phyloP scores from a whole-genome alignment of 495 filamentous ascomycete genomes.

The Trichoderma asperelloides region DNA sequence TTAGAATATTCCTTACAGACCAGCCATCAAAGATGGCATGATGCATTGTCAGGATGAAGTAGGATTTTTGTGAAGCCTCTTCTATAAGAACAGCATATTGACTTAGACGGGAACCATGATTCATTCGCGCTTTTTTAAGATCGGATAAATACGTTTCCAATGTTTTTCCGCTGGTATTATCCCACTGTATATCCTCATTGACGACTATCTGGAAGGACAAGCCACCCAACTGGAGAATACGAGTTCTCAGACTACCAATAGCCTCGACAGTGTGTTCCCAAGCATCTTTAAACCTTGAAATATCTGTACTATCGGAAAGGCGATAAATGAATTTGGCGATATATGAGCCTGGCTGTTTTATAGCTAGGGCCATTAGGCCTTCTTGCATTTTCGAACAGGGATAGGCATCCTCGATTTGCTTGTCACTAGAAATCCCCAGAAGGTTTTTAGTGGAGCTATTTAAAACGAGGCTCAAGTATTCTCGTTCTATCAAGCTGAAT shows the following conservation, averaged over 20 bases:
- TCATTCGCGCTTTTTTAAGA: neutral
- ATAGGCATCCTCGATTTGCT: conserved; percentile 5
- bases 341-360: conserved; percentile 31
- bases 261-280: conserved; percentile 45
- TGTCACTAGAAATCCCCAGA: neutral
- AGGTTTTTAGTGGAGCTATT: neutral
- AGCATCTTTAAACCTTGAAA: conserved; percentile 33
- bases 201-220: conserved; percentile 20
- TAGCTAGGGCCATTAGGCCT: conserved; percentile 38
- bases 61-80: conserved; percentile 5
- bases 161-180: neutral
- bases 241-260: conserved; percentile 57
- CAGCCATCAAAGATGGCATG: conserved; percentile 3
- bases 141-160: neutral
- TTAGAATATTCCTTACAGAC: neutral
- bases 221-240: conserved; percentile 12
- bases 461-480: neutral
- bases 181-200: neutral
- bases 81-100: neutral
- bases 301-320: conserved; percentile 33
- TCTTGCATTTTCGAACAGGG: conserved; percentile 50
- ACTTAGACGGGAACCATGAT: neutral
- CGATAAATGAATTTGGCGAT: conserved; percentile 30
- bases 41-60: conserved; percentile 11
- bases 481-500: neutral